phyloP scores from a whole-genome alignment of 176 grass and related monocot species.

The Bothriochloa decipiens region DNA sequence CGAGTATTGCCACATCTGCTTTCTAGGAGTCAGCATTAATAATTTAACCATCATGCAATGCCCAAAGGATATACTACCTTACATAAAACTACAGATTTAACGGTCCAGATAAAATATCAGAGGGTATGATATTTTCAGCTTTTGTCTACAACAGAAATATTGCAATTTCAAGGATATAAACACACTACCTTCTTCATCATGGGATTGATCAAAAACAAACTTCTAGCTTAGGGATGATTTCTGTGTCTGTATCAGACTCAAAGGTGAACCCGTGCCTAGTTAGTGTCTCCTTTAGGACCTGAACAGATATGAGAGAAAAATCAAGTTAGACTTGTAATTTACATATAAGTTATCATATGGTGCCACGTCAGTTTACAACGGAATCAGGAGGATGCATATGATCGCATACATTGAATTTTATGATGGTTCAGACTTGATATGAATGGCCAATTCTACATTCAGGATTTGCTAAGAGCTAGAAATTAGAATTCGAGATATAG shows the following conservation, averaged over 20 bases:
- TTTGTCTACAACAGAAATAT: conserved; percentile 6
- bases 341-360: neutral
- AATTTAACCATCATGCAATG: neutral
- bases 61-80: neutral
- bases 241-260: conserved; percentile 93
- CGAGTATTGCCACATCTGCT: neutral
- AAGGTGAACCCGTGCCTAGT: conserved; percentile 85
- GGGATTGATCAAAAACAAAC: conserved; percentile 88
- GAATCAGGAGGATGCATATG: conserved; percentile 9
- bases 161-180: neutral
- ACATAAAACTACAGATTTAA: neutral
- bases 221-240: conserved; percentile 98
- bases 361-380: neutral
- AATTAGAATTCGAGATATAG: neutral
- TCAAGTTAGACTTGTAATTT: conserved; percentile 15
- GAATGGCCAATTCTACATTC: neutral
- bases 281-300: conserved; percentile 93
- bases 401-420: neutral
- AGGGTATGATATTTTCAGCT: neutral
- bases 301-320: conserved; percentile 25
- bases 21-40: neutral
- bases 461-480: no score
- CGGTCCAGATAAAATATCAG: conserved; percentile 13
- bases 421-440: no score
- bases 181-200: conserved; percentile 70